Evolutionary conservation across 345 rosid genomes (phyloP).

Genomic region (Leavenworthia alabamica): DNA sequence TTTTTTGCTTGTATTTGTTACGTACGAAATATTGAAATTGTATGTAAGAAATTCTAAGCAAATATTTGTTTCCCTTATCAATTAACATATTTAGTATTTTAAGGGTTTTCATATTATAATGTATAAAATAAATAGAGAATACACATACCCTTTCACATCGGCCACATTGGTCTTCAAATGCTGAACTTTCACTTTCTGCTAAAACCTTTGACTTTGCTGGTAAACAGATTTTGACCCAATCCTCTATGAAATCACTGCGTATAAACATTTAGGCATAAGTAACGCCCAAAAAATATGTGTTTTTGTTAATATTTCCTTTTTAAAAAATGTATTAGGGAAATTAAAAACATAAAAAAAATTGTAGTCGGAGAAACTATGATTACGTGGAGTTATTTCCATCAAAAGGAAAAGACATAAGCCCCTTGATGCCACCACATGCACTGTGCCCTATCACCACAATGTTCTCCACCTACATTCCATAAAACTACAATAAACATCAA

Average conservation of each 20-base stretch:
- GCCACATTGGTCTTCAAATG: constrained; percentile 60
- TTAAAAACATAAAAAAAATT: neutral
- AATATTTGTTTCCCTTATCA: neutral
- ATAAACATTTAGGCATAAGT: neutral
- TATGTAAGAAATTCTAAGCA: neutral
- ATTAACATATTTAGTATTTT: neutral
- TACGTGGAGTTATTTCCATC: constrained; percentile 76
- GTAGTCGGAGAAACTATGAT: neutral
- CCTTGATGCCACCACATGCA: constrained; percentile 93
- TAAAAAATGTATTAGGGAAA: neutral
- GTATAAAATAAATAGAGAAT: neutral
- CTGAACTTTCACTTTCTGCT: constrained; percentile 32
- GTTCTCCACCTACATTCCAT: constrained; percentile 54
- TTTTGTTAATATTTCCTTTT: neutral
- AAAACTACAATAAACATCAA: neutral
- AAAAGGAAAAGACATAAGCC: constrained; percentile 74
- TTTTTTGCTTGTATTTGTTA: neutral
- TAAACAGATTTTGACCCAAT: constrained; percentile 83
- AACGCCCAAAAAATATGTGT: neutral
- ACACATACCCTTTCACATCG: constrained; percentile 67
- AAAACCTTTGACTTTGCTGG: constrained; percentile 69
- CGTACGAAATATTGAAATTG: neutral
- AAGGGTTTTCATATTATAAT: neutral
- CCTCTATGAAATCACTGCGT: constrained; percentile 81
- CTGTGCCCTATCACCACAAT: constrained; percentile 94